Conservation (phyloP, 2,329 filamentous ascomycete species). For the Bipolaris gigantea region DNA sequence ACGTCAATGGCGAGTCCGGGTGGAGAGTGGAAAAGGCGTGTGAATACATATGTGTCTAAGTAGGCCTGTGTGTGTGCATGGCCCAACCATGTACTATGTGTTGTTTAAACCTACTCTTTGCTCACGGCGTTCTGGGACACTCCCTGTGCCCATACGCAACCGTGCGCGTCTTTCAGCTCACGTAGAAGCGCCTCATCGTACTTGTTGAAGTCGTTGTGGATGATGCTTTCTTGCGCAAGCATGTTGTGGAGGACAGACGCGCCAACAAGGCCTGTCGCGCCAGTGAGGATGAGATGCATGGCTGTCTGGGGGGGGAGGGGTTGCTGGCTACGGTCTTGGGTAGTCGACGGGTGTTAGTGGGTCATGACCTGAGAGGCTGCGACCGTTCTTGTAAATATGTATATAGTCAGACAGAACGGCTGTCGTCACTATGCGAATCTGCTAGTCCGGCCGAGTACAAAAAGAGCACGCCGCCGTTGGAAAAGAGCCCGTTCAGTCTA, state of each 20-base stretch:
- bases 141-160: slow-evolving; percentile 75
- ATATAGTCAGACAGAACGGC: background rate
- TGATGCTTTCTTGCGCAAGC: slow-evolving; percentile 52
- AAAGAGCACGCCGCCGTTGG: background rate
- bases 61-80: background rate
- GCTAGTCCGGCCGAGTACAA: background rate
- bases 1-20: slow-evolving; percentile 61
- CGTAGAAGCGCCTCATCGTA: slow-evolving; percentile 62
- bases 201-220: slow-evolving; percentile 66
- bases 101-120: slow-evolving; percentile 56
- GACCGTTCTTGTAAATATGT: background rate
- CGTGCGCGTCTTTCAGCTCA: slow-evolving; percentile 65
- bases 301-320: background rate
- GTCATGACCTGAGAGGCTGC: background rate
- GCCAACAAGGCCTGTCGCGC: slow-evolving; percentile 49
- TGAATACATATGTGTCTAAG: background rate
- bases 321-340: background rate
- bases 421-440: background rate
- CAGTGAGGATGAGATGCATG: slow-evolving; percentile 50
- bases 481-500: no score
- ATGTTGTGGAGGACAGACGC: slow-evolving; percentile 45
- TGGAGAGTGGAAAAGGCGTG: slow-evolving; percentile 57
- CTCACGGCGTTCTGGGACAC: slow-evolving; percentile 62
- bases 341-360: background rate
- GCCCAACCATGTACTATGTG: background rate